These are phyloP conservation scores for Rhizophlyctis rosea DNA, from an alignment of 192 early-diverging fungal species.

Conservation along the genomic window DNA sequence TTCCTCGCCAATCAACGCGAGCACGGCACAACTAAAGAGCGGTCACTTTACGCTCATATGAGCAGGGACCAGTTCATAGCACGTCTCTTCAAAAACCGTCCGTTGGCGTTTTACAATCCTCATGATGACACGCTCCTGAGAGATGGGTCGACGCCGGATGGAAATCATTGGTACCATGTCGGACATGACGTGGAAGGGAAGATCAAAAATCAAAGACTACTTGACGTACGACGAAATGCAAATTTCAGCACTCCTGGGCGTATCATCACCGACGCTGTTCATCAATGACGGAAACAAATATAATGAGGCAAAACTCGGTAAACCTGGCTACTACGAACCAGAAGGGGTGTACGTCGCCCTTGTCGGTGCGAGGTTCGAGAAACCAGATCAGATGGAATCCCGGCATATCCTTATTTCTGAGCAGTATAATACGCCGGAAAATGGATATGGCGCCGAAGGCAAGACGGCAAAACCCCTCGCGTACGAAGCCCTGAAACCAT, in stretches of 20 bases:
- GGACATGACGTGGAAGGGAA: background rate
- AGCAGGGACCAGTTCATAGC: slow-evolving; percentile 4
- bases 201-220: slow-evolving; percentile 25
- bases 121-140: slow-evolving; percentile 26
- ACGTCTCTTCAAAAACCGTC: slow-evolving; percentile 25
- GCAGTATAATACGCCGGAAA: no score
- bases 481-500: no score
- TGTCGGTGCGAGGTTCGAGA: slow-evolving; percentile 36
- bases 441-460: no score
- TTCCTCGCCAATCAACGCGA: slow-evolving; percentile 22
- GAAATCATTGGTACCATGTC: slow-evolving; percentile 16
- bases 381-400: slow-evolving; percentile 27
- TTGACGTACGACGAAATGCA: slow-evolving; percentile 39
- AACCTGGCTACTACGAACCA: background rate
- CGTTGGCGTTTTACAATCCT: slow-evolving; percentile 22
- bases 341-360: slow-evolving; percentile 25
- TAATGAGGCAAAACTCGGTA: slow-evolving; percentile 5
- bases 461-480: no score
- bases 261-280: slow-evolving; percentile 28
- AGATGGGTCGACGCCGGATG: background rate
- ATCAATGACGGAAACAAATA: slow-evolving; percentile 30
- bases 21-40: slow-evolving; percentile 13
- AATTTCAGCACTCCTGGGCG: slow-evolving; percentile 27
- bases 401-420: no score
- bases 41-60: slow-evolving; percentile 25